Percentiles rank a stretch among this genome's conserved stretches.
phyloP scores from a whole-genome alignment of 805 yeast genomes.

The Suhomyces prunicola region DNA sequence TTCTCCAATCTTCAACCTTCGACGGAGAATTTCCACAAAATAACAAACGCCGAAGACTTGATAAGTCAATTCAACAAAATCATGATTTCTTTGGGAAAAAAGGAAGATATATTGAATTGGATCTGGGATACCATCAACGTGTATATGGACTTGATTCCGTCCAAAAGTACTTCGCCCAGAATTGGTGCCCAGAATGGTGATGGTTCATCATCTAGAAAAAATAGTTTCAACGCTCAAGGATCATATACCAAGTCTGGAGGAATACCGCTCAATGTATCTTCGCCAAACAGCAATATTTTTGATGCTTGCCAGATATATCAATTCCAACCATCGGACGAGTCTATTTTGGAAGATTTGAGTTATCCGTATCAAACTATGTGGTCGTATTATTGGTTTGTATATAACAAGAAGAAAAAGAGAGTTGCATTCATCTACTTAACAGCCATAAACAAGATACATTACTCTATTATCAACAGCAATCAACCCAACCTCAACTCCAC shows the following conservation, averaged over 20 bases:
- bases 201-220: conserved; percentile 22
- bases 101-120: conserved; percentile 49
- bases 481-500: conserved; percentile 12
- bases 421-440: conserved; percentile 82
- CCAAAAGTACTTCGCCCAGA: conserved; percentile 23
- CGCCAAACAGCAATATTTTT: conserved; percentile 9
- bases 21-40: conserved; percentile 44
- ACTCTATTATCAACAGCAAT: conserved; percentile 27
- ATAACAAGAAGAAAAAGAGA: conserved; percentile 86
- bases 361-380: conserved; percentile 53
- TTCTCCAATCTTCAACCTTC: conserved; percentile 84
- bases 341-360: conserved; percentile 58
- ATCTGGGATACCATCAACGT: conserved; percentile 86
- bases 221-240: conserved; percentile 16
- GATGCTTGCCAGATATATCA: conserved; percentile 61
- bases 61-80: conserved; percentile 73
- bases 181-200: conserved; percentile 16
- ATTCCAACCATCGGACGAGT: conserved; percentile 57
- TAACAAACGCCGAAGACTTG: conserved; percentile 42
- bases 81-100: conserved; percentile 49
- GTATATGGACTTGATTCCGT: conserved; percentile 64
- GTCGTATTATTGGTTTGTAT: conserved; percentile 87
- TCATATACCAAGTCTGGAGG: conserved; percentile 6
- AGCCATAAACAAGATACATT: conserved; percentile 41
- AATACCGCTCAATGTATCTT: conserved; percentile 11